Evolutionary conservation across 139 green algal species (phyloP).

Genomic region (Pseudopediastrum boryanum): DNA sequence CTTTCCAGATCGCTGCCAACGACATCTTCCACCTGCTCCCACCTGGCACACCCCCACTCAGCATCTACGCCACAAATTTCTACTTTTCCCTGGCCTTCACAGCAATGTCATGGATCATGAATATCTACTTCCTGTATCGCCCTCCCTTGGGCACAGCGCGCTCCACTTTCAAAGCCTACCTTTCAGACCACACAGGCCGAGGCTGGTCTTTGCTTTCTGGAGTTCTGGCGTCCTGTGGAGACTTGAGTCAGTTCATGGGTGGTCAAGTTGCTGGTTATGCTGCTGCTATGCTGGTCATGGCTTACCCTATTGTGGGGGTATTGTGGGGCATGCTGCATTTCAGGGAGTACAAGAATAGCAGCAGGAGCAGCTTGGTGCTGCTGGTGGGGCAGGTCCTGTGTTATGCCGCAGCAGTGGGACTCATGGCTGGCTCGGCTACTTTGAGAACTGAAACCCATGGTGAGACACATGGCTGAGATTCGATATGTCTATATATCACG

Average conservation of each 20-base stretch:
- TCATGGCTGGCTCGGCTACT: slow-evolving; percentile 39
- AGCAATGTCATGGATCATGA: slow-evolving; percentile 9
- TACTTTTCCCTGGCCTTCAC: slow-evolving; percentile 46
- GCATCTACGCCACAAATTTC: slow-evolving; percentile 50
- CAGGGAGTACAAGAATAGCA: slow-evolving; percentile 32
- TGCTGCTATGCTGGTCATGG: slow-evolving; percentile 39
- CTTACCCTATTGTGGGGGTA: slow-evolving; percentile 50
- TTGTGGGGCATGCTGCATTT: slow-evolving; percentile 54
- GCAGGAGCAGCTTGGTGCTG: slow-evolving; percentile 9
- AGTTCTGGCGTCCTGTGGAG: slow-evolving; percentile 42
- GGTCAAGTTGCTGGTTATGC: slow-evolving; percentile 43
- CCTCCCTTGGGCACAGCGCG: slow-evolving; percentile 32
- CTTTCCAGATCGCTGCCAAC: slow-evolving; percentile 48
- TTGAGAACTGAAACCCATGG: not conserved
- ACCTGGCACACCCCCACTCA: slow-evolving; percentile 27
- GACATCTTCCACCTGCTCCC: slow-evolving; percentile 43
- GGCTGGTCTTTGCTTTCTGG: slow-evolving; percentile 35
- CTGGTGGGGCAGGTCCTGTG: slow-evolving; percentile 37
- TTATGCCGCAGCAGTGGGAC: slow-evolving; percentile 37
- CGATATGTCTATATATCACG: no score
- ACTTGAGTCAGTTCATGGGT: slow-evolving; percentile 54
- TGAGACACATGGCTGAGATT: no score
- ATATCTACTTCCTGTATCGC: slow-evolving; percentile 39
- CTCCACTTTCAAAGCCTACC: slow-evolving; percentile 16
- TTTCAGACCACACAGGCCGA: slow-evolving; percentile 27